Evolutionary conservation across 441 rosid species (phyloP), one percentile per base, ranked within the genome.

Genomic region (Viola pubescens): DNA sequence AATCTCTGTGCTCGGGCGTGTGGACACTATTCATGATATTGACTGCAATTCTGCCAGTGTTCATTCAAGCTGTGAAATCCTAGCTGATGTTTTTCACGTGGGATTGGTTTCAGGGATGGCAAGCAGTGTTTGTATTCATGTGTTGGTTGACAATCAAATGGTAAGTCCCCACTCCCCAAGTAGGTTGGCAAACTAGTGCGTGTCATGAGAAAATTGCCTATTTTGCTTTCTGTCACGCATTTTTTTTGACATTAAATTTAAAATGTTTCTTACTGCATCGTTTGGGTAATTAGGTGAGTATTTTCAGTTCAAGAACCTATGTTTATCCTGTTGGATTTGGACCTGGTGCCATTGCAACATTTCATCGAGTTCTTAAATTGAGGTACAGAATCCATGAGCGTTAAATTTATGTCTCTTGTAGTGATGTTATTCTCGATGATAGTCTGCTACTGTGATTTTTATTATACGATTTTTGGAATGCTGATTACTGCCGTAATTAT

Each of bases 271-370:
- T 48, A 54, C 61, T 61, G 57, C 41, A 34, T 68, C 34, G 11
- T 68, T 57, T 43, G 56, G 34, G 13, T n/a, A n/a, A 26, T 26
- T 26, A 26, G 98, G 90, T 89, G 62, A 79, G 61, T 61, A 76
- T 89, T 48, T 76, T 71, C 63, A 89, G 95, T 73, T 76, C 76
- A 43, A 60, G 79, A 12, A 72, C 79, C 52, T 73, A 72, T 59
- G 71, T 75, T 47, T 80, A 71, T 72, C 90, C 87, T 67, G 76
- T 73, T 69, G 97, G 94, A 69, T 84, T 92, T 65, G 88, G 90
- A 48, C 77, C 85, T 54, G 87, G 88, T 65, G 79, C 59, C n/a
- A 77, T 75, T 67, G 95, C 94, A 52, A 81, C 90, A 10, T 92
- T 92, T 75, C 77, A 81, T 63, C 81, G 94, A 52, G 64, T 92